Conservation (phyloP, 1,284 basidiomycete species). For the Moesziomyces parantarcticus region DNA sequence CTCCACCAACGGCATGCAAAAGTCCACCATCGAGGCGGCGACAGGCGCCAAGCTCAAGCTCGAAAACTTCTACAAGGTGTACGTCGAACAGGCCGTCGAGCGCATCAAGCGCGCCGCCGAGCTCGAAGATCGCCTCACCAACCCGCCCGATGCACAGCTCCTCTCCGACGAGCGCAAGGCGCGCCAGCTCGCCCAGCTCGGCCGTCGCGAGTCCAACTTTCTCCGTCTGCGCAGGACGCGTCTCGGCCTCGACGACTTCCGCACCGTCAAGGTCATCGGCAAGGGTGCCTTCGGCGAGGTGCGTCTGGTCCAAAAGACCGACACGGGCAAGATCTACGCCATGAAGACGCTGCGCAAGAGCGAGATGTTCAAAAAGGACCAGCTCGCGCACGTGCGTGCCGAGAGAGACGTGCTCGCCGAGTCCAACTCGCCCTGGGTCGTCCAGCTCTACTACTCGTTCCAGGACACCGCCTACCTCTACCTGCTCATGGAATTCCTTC, state of each 20-base stretch:
- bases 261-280: slow-evolving; percentile 97
- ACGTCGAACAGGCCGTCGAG: slow-evolving; percentile 89
- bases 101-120: slow-evolving; percentile 90
- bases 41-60: slow-evolving; percentile 96
- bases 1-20: slow-evolving; percentile 82
- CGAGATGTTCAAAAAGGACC: slow-evolving; percentile 98
- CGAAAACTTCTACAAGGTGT: slow-evolving; percentile 96
- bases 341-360: slow-evolving; percentile 99
- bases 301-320: slow-evolving; percentile 92
- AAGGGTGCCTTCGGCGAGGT: slow-evolving; percentile 99
- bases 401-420: slow-evolving; percentile 97
- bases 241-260: slow-evolving; percentile 91
- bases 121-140: slow-evolving; percentile 82
- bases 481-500: slow-evolving; percentile 98
- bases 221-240: slow-evolving; percentile 89
- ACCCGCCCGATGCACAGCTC: slow-evolving; percentile 56
- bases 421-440: slow-evolving; percentile 97
- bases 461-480: slow-evolving; percentile 96
- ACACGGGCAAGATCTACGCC: slow-evolving; percentile 97
- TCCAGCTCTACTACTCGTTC: slow-evolving; percentile 98
- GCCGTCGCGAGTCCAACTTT: slow-evolving; percentile 82
- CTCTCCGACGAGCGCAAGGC: slow-evolving; percentile 83
- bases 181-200: slow-evolving; percentile 88
- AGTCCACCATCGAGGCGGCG: slow-evolving; percentile 88
- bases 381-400: slow-evolving; percentile 98